Evolutionary conservation across 2,329 filamentous ascomycete species (phyloP).

Genomic region (Xylariaceae sp.): DNA sequence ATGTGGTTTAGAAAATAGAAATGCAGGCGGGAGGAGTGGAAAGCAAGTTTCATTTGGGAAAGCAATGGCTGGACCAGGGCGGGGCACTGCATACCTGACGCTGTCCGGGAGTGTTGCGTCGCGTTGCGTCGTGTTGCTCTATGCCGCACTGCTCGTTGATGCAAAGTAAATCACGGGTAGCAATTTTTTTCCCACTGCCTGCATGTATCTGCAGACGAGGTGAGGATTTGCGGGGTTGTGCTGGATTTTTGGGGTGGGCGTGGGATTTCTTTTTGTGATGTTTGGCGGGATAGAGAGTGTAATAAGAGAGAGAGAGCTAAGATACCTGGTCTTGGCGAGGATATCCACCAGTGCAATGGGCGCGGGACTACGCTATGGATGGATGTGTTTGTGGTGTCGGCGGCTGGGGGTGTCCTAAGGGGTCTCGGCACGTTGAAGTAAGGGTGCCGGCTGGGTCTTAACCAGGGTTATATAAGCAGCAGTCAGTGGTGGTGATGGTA

Average conservation of each 20-base stretch:
- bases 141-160: background rate
- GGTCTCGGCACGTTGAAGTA: constrained; percentile 1
- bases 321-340: no score
- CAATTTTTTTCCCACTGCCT: background rate
- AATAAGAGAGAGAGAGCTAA: no score
- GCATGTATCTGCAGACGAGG: background rate
- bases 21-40: constrained; percentile 12
- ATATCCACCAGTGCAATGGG: no score
- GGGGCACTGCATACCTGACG: constrained; percentile 13
- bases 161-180: background rate
- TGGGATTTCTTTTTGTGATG: no score
- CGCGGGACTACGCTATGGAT: background rate
- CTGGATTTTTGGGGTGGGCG: background rate
- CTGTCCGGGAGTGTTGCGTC: background rate
- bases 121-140: constrained; percentile 1
- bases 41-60: constrained; percentile 11
- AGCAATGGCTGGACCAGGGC: constrained; percentile 17
- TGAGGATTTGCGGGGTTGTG: background rate
- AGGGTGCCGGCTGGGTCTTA: no score
- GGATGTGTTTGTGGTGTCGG: constrained; percentile 4
- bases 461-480: no score
- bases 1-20: constrained; percentile 25
- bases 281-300: no score
- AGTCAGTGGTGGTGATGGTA: no score
- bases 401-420: no score